Evolutionary conservation across 2,329 filamentous ascomycete genomes (phyloP).

Genomic region (Aureobasidium lini): DNA sequence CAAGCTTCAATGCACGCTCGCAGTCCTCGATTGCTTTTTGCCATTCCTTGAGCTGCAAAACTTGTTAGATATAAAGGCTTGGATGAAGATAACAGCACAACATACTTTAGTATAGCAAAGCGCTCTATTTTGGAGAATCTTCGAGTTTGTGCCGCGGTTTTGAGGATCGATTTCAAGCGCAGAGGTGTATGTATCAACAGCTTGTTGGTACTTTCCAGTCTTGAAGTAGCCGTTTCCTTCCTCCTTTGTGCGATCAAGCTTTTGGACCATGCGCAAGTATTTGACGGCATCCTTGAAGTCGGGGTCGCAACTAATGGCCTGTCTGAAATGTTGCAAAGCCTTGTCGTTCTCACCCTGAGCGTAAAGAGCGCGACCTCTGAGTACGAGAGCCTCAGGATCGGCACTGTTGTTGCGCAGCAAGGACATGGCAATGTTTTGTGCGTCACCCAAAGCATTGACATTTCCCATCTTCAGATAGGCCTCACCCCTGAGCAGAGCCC

Average conservation of each 20-base stretch:
- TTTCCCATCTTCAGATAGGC: constrained; percentile 90
- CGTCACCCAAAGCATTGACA: constrained; percentile 80
- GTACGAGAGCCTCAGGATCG: constrained; percentile 87
- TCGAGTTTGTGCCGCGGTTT: constrained; percentile 90
- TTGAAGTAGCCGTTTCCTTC: constrained; percentile 91
- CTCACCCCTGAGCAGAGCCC: constrained; percentile 86
- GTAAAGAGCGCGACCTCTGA: constrained; percentile 81
- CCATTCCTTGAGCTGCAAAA: constrained; percentile 64
- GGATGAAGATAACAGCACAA: background rate
- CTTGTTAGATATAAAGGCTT: background rate
- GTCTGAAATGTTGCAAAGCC: constrained; percentile 84
- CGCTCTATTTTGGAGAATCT: constrained; percentile 88
- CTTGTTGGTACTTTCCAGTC: constrained; percentile 67
- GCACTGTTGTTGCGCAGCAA: constrained; percentile 79
- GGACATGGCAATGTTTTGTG: constrained; percentile 84
- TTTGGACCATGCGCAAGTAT: constrained; percentile 82
- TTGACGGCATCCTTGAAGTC: constrained; percentile 85
- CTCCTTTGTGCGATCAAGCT: constrained; percentile 86
- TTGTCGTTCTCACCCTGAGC: constrained; percentile 91
- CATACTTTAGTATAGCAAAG: constrained; percentile 63
- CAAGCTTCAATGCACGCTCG: constrained; percentile 72
- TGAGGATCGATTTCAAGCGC: constrained; percentile 77
- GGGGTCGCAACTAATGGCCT: constrained; percentile 82
- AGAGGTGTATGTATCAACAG: constrained; percentile 75
- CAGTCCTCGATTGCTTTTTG: constrained; percentile 77